phyloP scores from a whole-genome alignment of 371 early-diverging fungal genomes.

The Lichtheimia ramosa region DNA sequence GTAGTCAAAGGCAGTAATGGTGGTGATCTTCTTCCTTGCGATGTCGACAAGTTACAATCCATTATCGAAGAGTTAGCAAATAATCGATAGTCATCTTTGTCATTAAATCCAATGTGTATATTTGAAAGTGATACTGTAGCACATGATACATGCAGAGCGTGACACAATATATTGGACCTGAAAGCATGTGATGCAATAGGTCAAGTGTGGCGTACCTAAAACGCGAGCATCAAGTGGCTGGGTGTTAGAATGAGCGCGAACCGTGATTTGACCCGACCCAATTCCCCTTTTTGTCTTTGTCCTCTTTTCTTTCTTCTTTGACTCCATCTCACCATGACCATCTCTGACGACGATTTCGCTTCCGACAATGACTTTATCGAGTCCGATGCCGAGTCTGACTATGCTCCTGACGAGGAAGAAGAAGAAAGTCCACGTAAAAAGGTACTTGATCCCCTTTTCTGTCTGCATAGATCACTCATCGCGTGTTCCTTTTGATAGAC shows the following conservation, averaged over 20 bases:
- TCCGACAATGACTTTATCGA: slow-evolving; percentile 9
- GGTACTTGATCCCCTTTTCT: slow-evolving; percentile 1
- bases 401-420: neutral
- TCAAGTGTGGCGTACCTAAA: no score
- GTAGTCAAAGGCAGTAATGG: slow-evolving; percentile 10
- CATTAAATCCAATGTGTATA: neutral
- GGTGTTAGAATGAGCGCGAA: no score
- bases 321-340: slow-evolving; percentile 4
- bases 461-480: neutral
- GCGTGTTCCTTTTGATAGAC: neutral
- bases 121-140: no score
- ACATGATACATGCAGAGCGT: no score
- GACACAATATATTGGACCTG: no score
- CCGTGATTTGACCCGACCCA: neutral
- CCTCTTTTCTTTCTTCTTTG: neutral
- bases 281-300: neutral
- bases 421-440: slow-evolving; percentile 6
- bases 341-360: slow-evolving; percentile 9
- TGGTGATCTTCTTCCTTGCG: neutral
- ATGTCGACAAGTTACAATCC: slow-evolving; percentile 7
- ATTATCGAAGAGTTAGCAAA: slow-evolving; percentile 6
- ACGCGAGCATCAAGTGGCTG: no score
- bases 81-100: neutral
- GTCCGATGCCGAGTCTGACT: slow-evolving; percentile 10
- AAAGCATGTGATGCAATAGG: no score